phyloP scores from a whole-genome alignment of 805 yeast genomes.

The Blastobotrys chiropterorum region DNA sequence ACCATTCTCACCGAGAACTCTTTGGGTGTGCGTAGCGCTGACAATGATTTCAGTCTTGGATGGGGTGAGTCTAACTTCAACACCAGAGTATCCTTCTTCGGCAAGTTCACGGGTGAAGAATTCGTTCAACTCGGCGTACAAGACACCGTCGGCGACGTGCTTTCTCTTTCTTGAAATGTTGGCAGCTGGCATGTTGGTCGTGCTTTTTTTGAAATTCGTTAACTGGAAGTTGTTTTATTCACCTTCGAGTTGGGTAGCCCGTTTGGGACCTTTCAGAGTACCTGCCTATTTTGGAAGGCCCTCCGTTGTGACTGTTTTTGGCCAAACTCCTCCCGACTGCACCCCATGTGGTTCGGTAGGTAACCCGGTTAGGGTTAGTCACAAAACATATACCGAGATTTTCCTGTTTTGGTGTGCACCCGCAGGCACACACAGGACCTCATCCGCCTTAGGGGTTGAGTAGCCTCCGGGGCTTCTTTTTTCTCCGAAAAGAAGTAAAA shows the following conservation, averaged over 20 bases:
- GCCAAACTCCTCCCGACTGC: neutral
- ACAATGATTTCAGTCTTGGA: conserved; percentile 96
- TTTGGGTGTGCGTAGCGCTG: conserved; percentile 98
- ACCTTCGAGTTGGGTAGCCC: neutral
- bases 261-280: neutral
- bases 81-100: conserved; percentile 99
- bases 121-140: conserved; percentile 99
- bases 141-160: conserved; percentile 99
- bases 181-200: conserved; percentile 7
- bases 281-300: neutral
- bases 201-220: neutral
- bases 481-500: no score
- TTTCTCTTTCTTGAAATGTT: conserved; percentile 95
- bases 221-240: neutral
- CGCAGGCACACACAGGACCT: no score
- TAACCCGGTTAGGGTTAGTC: neutral
- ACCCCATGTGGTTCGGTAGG: neutral
- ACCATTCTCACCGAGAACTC: conserved; percentile 99
- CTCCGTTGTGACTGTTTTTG: neutral
- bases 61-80: conserved; percentile 98
- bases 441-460: no score
- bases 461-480: no score
- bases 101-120: conserved; percentile 99
- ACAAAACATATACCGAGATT: neutral
- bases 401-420: neutral